A percentile compares a stretch with the other conserved stretches of the same genome.
phyloP scores from a whole-genome alignment of 768 basidiomycete species.

The Trametes maxima region DNA sequence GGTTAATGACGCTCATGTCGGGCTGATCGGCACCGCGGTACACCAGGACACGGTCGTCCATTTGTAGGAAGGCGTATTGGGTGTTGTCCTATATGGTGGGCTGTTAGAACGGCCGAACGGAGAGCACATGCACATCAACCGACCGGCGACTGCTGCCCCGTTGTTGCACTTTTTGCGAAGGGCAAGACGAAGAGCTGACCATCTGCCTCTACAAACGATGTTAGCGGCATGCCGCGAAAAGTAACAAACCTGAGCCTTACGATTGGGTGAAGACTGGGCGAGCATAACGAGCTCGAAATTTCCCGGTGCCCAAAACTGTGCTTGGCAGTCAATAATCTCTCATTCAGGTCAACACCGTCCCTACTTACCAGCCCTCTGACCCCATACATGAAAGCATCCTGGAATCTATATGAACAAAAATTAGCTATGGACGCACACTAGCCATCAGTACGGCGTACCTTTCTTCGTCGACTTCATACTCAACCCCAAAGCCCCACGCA shows the following conservation, averaged over 20 bases:
- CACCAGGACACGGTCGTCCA: slow-evolving; percentile 91
- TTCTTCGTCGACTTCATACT: slow-evolving; percentile 58
- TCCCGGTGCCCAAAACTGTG: slow-evolving; percentile 91
- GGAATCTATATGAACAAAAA: slow-evolving; percentile 46
- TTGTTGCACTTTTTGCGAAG: slow-evolving; percentile 93
- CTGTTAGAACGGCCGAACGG: background rate
- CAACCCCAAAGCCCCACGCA: slow-evolving; percentile 73
- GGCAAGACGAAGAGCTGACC: slow-evolving; percentile 84
- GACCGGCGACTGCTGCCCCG: slow-evolving; percentile 89
- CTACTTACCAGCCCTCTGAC: slow-evolving; percentile 66
- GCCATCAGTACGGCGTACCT: slow-evolving; percentile 37
- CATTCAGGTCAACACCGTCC: too few species aligned
- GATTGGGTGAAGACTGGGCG: slow-evolving; percentile 52
- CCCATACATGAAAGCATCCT: slow-evolving; percentile 87
- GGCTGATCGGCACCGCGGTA: slow-evolving; percentile 98
- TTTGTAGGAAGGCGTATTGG: slow-evolving; percentile 91
- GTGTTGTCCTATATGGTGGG: slow-evolving; percentile 70
- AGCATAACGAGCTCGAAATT: slow-evolving; percentile 88
- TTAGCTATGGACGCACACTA: background rate
- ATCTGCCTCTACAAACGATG: slow-evolving; percentile 46
- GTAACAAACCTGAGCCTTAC: slow-evolving; percentile 39
- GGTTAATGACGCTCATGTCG: slow-evolving; percentile 97
- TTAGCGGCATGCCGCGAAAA: slow-evolving; percentile 11
- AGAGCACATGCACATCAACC: slow-evolving; percentile 29
- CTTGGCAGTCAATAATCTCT: background rate